Conservation (phyloP, 2,329 filamentous ascomycete species). For the Lasiodiplodia hormozganensis region DNA sequence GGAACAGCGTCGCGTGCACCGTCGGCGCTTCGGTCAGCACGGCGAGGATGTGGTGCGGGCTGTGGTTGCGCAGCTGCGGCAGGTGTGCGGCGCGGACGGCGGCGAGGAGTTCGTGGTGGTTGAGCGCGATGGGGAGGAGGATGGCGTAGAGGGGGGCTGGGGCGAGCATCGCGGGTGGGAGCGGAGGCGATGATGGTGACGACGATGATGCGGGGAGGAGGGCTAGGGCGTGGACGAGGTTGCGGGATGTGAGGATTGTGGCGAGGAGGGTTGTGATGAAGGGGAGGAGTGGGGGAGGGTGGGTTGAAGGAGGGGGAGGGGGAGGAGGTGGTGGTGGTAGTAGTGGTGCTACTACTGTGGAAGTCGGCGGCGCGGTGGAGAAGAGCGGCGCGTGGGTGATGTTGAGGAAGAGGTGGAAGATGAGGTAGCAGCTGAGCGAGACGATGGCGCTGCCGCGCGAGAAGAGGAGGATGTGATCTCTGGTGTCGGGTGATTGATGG, state of each 20-base stretch:
- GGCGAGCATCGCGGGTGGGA: not conserved
- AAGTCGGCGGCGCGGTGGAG: not conserved
- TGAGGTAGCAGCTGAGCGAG: not conserved
- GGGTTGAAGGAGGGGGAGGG: not conserved
- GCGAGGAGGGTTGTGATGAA: not conserved
- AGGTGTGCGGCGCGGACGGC: not conserved
- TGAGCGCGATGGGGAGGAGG: constrained; percentile 6
- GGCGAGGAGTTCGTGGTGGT: constrained; percentile 8
- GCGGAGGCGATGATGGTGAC: not conserved
- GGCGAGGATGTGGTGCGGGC: not conserved
- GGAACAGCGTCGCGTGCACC: not conserved
- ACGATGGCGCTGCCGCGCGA: constrained; percentile 5
- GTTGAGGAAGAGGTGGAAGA: constrained; percentile 1
- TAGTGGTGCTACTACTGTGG: too few relatives aligned
- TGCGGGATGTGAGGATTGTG: not conserved
- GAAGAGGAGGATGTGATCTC: not conserved
- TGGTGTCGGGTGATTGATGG: not conserved
- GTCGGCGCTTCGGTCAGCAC: not conserved
- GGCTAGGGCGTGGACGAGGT: not conserved
- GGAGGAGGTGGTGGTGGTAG: too few relatives aligned
- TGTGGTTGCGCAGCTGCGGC: not conserved
- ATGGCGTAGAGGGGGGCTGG: not conserved
- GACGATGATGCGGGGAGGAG: not conserved
- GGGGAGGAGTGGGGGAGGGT: not conserved
- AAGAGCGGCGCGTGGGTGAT: not conserved